A percentile compares a stretch with the other conserved stretches of the same genome.
These are phyloP conservation scores for Solanum bulbocastanum DNA, from an alignment of 257 asterid species.

Conservation along the genomic window DNA sequence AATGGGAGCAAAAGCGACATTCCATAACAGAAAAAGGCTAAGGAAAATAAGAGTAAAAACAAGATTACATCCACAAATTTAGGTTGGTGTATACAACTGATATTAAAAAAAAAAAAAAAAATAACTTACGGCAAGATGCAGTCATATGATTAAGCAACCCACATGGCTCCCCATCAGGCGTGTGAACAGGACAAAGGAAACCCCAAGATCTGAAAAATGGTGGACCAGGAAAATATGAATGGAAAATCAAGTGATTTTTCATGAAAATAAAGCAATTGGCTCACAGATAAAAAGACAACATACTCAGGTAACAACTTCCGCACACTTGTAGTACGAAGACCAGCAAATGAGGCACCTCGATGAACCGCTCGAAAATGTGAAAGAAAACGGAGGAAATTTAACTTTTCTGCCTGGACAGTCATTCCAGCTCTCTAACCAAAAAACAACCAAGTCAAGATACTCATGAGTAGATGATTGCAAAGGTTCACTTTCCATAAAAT, in stretches of 20 bases:
- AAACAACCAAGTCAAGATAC: constrained; percentile 7
- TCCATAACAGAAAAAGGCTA: background rate
- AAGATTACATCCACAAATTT: background rate
- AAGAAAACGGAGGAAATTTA: constrained; percentile 81
- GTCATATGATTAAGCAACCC: constrained; percentile 95
- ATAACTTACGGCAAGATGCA: constrained; percentile 77
- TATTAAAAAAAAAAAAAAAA: background rate
- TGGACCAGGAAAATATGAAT: background rate
- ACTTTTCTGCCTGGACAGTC: constrained; percentile 87
- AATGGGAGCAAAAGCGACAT: background rate
- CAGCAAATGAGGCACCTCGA: constrained; percentile 95
- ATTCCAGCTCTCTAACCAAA: constrained; percentile 73
- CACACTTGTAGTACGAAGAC: constrained; percentile 95
- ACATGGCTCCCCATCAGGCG: constrained; percentile 99
- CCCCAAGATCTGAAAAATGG: constrained; percentile 79
- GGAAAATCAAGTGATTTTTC: background rate
- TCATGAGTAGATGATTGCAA: background rate
- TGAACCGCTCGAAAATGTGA: constrained; percentile 97
- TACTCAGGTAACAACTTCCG: constrained; percentile 98
- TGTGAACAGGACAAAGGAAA: constrained; percentile 95
- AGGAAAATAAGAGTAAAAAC: background rate
- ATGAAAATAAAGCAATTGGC: background rate
- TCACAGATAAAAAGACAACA: constrained; percentile 19
- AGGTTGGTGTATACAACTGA: background rate
- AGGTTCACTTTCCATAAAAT: background rate